Evolutionary conservation across 2,329 filamentous ascomycete genomes (phyloP).

Genomic region (Tolypocladium sp.): DNA sequence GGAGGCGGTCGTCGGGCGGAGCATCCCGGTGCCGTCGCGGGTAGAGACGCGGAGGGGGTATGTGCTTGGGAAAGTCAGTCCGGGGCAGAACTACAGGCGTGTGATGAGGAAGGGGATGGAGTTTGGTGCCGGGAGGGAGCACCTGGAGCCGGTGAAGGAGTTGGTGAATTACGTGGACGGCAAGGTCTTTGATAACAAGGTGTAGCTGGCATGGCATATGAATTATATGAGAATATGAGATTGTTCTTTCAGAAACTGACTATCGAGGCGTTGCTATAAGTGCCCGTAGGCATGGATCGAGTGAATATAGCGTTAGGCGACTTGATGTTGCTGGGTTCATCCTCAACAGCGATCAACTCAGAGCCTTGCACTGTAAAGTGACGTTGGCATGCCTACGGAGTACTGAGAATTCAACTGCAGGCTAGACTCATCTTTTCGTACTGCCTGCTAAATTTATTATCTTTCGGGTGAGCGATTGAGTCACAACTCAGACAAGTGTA

Average conservation of each 20-base stretch:
- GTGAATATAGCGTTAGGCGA: not conserved
- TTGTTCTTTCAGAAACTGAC: not conserved
- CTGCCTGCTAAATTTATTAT: too few species aligned
- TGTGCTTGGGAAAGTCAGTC: conserved; percentile 45
- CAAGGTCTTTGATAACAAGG: conserved; percentile 35
- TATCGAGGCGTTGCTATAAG: not conserved
- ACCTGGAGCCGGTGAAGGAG: conserved; percentile 36
- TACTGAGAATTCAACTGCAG: too few species aligned
- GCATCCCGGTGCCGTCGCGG: conserved; percentile 40
- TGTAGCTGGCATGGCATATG: not conserved
- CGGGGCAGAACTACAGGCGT: conserved; percentile 43
- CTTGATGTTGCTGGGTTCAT: not conserved
- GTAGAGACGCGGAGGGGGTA: conserved; percentile 42
- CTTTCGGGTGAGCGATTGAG: too few species aligned
- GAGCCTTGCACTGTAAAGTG: too few species aligned
- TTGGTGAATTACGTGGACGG: conserved; percentile 41
- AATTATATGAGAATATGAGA: not conserved
- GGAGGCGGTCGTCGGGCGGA: conserved; percentile 46
- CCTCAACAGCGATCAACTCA: not conserved
- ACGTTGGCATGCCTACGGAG: too few species aligned
- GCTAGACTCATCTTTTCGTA: too few species aligned
- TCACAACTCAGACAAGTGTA: too few species aligned
- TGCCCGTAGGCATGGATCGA: not conserved
- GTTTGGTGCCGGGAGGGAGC: conserved; percentile 35
- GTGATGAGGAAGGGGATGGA: conserved; percentile 42